Base-by-base conservation (phyloP, 2,329 filamentous ascomycete species). In the Blastomyces emzantsi region DNA sequence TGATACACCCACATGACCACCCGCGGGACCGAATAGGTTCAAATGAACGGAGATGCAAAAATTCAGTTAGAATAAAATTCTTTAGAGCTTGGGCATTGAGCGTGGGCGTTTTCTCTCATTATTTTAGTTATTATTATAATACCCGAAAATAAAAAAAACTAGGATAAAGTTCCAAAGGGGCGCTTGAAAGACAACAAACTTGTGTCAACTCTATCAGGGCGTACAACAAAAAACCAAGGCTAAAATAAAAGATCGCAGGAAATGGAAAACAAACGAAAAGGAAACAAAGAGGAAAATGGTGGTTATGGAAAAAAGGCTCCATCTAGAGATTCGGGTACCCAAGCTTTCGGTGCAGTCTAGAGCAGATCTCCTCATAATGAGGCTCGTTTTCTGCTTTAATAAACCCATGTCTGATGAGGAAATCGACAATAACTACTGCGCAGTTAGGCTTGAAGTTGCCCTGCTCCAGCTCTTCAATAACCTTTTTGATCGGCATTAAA, bases 401-500 rank as follows among this genome's bases (percentile, higher is more conserved):
- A 66, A 96, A 85, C 0, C 90, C 89, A 75, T 92, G 90, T 62
- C 93, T 84, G 68, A 96, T 81, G 73, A 99, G 90, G 78, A 97
- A 99, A 74, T 97, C 92, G 56, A 97, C 77, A 73, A 94, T 78
- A 58, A 96, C 85, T 64, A 94, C 74, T 17, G 90, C 88, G 75
- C 92, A 97, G 74, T 97, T 97, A 1, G 92, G 89, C 80, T 99
- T 99, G 80, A 93, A 99, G 69, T 88, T 84, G 17, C 90, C 90
- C 61, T 80, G 79, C 19, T 81, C 82, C 71, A 99, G 78, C 55
- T 87, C 86, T 64, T 81, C 79, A 74, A 87, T 84, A 55, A 95
- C 85, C 75, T 96, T 84, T n/a, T 89, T 84, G 51, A 97, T 82
- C 1, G 83, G 86, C 83, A 86, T 87, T 64, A 97, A 80, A 72